Evolutionary conservation across 345 rosid species (phyloP).

Genomic region (Arabis hirsuta): DNA sequence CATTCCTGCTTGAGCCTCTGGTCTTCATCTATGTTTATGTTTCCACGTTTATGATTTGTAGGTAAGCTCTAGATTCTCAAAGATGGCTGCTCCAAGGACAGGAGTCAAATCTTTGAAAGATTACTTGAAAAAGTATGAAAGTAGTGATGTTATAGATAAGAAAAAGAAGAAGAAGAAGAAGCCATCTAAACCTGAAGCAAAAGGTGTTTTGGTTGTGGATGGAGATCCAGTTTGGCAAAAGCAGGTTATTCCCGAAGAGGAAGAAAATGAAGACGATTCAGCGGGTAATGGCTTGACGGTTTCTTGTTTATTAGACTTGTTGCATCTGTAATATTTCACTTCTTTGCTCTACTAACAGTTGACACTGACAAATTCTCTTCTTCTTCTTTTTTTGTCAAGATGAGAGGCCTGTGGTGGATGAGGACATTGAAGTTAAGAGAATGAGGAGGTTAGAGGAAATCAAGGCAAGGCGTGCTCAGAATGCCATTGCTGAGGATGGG

Average conservation of each 20-base stretch:
- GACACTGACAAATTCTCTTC: constrained; percentile 7
- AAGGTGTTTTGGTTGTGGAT: constrained; percentile 77
- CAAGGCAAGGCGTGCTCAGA: constrained; percentile 58
- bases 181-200: constrained; percentile 48
- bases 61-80: no score
- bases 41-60: no score
- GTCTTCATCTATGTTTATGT: not conserved
- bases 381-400: constrained; percentile 52
- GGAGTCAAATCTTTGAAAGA: constrained; percentile 65
- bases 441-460: constrained; percentile 79
- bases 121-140: constrained; percentile 74
- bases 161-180: constrained; percentile 72
- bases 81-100: constrained; percentile 50
- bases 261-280: constrained; percentile 67
- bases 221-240: constrained; percentile 95
- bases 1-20: not conserved
- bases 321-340: not conserved
- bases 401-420: constrained; percentile 79
- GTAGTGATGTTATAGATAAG: constrained; percentile 55
- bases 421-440: constrained; percentile 89
- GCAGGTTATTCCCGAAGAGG: constrained; percentile 61
- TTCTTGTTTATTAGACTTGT: not conserved
- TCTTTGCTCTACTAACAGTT: not conserved
- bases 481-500: constrained; percentile 89
- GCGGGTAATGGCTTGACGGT: constrained; percentile 51